Evolutionary conservation across 306 rosid species (phyloP), one percentile per base, ranked within the genome.

Genomic region (Dalbergia cochinchinensis): DNA sequence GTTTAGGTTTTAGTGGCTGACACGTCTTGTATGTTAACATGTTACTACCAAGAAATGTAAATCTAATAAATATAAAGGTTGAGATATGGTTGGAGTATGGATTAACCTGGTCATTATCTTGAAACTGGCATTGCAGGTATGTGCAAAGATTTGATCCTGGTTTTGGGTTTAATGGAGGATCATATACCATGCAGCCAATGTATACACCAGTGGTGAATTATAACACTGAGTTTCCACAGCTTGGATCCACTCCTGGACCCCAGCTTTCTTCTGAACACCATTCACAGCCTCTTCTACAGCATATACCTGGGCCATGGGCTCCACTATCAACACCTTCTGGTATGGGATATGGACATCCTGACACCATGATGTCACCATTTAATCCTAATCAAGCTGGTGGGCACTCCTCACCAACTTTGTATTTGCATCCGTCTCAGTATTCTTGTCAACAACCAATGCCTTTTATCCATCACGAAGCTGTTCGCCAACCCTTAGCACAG

Each of bases 111-210:
- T 26, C 33, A 19, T 69, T 45, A 55, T 41, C 26, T 74, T 47
- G 44, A 66, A 69, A 85, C 71, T 57, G 80, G 37, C 71, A 51
- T 77, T 51, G 60, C 88, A 95, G 99, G 93, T 95, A 95, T 78
- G 65, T 90, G 96, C 99, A 95, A 86, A 93, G 98, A 85, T 95
- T 92, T 66, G 99, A 93, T 85, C 98, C 99, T 59, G 98, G 99
- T 44, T 95, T 95, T 83, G 97, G 99, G 70, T 91, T 93, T 86
- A 95, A 69, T 86, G 99, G 93, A 60, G 99, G 99, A 26, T 90
- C 97, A 2, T 95, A 91, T 66, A 53, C 97, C 60, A 76, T 95
- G 79, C 99, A 89, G 86, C 98, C 99, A 58, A 85, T 95, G 94
- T 95, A 91, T 77, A 75, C 97, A 53, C 89, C 99, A 62, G 96